These are phyloP conservation scores for Erodium texanum DNA, from an alignment of 441 rosid genomes.

Conservation along the genomic window DNA sequence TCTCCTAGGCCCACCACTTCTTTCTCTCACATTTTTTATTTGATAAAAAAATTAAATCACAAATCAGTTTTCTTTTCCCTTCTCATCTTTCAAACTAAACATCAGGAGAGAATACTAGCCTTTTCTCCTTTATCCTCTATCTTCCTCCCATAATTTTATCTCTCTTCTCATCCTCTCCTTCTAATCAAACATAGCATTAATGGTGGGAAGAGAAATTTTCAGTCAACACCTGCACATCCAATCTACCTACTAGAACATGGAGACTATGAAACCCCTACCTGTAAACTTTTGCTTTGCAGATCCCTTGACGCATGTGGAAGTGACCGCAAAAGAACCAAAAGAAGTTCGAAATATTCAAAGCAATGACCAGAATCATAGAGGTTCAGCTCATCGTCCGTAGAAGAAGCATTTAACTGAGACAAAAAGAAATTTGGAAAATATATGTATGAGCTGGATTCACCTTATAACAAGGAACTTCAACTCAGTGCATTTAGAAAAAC, in stretches of 20 bases:
- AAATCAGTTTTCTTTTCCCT: not conserved
- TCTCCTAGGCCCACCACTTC: not conserved
- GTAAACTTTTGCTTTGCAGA: constrained; percentile 84
- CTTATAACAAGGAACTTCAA: not conserved
- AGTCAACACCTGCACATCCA: constrained; percentile 8
- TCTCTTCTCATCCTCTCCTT: not conserved
- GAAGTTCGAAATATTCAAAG: constrained; percentile 85
- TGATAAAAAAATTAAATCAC: not conserved
- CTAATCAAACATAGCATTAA: not conserved
- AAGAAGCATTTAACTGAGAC: constrained; percentile 89
- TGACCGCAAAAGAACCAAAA: constrained; percentile 83
- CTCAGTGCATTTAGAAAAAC: constrained; percentile 6
- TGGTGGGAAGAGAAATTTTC: not conserved
- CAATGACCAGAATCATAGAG: constrained; percentile 92
- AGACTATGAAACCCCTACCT: constrained; percentile 43
- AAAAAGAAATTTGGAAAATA: constrained; percentile 1
- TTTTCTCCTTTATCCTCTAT: not conserved
- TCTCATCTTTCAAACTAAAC: not conserved
- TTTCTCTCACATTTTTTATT: not conserved
- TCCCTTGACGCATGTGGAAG: constrained; percentile 73
- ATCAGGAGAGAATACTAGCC: not conserved
- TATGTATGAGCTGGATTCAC: not conserved
- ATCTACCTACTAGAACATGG: constrained; percentile 4
- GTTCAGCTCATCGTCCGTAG: constrained; percentile 85
- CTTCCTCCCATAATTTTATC: not conserved